Evolutionary conservation across 441 rosid genomes (phyloP), one percentile per base, ranked within the genome.

Genomic region (Pelargonium fulgidum): DNA sequence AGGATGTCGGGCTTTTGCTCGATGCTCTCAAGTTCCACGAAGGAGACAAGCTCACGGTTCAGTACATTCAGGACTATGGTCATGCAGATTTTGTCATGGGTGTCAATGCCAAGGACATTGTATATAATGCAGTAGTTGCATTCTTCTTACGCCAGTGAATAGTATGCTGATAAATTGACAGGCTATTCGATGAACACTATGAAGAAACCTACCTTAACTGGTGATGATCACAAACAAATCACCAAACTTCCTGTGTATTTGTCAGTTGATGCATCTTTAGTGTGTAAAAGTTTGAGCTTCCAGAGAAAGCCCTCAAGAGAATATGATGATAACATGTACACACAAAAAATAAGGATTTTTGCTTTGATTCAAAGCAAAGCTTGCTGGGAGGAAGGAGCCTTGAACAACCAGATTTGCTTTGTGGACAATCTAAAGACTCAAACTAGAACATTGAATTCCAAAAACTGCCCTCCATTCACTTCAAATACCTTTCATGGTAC

Each of bases 11-110:
- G 79, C 76, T 33, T 3, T 77, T 90, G 62, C 82, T 94, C 0
- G 91, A 90, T 68, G 56, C 67, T 62, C 78, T 92, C 33, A 90
- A 85, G 89, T 79, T 75, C 65, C 99, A 94, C 19, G 88, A 87
- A 33, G 84, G 13, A 0, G 83, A 81, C 72, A 88, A 86, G 85
- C 81, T 93, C 13, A 66, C 61, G 0, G 78, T 89, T 67, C 95
- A 87, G 75, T 86, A 67, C 70, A 73, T 93, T 54, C 77, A 78
- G 77, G 77, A 87, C 11, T 89, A 88, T 70, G 92, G 87, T 64
- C 99, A 93, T 75, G 96, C 86, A 1, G 96, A 91, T 82, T 93
- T 91, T 85, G 75, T 93, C 20, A 89, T 89, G 97, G 99, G 84
- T 1, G 75, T 78, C n/a, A 88, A 78, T 65, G 98, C 98, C 62